Percentiles rank a stretch among this genome's conserved stretches.
Conservation (phyloP, 495 filamentous ascomycete species). For the Parathielavia appendiculata region DNA sequence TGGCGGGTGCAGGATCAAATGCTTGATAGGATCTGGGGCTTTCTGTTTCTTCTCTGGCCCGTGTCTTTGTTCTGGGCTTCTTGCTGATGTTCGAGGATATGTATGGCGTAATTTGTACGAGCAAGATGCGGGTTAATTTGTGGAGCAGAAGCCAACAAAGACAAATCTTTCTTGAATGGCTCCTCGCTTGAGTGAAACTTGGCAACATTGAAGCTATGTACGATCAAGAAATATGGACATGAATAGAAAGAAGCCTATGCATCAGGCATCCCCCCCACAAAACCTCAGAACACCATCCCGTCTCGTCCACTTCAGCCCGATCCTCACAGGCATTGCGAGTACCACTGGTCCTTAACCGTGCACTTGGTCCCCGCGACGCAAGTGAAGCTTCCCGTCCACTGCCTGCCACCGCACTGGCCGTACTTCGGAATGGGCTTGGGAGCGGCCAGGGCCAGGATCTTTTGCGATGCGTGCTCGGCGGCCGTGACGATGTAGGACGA, state of each 20-base stretch:
- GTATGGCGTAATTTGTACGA: too few relatives aligned
- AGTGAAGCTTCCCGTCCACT: conserved; percentile 23
- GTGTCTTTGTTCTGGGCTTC: too few relatives aligned
- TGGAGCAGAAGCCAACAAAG: neutral
- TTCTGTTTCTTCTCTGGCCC: too few relatives aligned
- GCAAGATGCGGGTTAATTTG: too few relatives aligned
- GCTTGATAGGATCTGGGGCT: neutral
- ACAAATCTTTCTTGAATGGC: neutral
- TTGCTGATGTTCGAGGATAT: too few relatives aligned
- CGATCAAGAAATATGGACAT: conserved; percentile 4
- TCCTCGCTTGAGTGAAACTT: neutral
- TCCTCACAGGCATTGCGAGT: conserved; percentile 29
- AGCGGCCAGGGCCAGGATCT: conserved; percentile 45
- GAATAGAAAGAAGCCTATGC: neutral
- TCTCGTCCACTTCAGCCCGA: neutral
- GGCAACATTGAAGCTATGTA: neutral
- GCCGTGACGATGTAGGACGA: conserved; percentile 54
- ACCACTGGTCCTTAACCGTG: conserved; percentile 23
- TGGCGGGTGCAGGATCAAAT: neutral
- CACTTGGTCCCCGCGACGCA: conserved; percentile 27
- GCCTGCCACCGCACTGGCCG: conserved; percentile 44
- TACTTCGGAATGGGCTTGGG: conserved; percentile 16
- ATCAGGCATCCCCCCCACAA: neutral
- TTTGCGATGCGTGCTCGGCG: conserved; percentile 48
- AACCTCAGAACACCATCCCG: too few relatives aligned